A percentile compares a stretch with the other conserved stretches of the same genome.
phyloP scores from a whole-genome alignment of 306 rosid genomes.

The Prunus salicina region DNA sequence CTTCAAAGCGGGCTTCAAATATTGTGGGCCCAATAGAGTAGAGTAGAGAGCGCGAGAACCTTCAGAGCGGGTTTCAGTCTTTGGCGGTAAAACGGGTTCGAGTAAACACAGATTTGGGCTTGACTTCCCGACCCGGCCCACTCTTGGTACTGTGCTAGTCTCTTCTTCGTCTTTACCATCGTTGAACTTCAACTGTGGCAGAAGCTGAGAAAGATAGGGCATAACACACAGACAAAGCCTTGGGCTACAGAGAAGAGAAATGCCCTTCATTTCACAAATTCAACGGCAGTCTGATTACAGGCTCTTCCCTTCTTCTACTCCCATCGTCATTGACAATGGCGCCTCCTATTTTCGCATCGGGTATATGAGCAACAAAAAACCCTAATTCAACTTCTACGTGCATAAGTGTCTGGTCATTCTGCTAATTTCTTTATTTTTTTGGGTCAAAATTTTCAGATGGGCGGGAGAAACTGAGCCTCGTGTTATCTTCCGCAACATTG shows the following conservation, averaged over 20 bases:
- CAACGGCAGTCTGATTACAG: slow-evolving; percentile 63
- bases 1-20: neutral
- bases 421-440: neutral
- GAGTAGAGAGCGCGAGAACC: neutral
- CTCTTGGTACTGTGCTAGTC: neutral
- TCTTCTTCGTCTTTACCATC: neutral
- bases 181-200: neutral
- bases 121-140: neutral
- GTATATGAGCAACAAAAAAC: slow-evolving; percentile 34
- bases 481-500: slow-evolving; percentile 94
- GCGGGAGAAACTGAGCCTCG: slow-evolving; percentile 96
- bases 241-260: slow-evolving; percentile 1
- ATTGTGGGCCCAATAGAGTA: neutral
- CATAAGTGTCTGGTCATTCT: neutral
- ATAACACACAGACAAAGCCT: neutral
- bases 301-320: slow-evolving; percentile 51
- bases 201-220: neutral
- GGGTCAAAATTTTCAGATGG: slow-evolving; percentile 51
- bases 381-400: slow-evolving; percentile 34
- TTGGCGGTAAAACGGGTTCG: neutral
- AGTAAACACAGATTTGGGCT: neutral
- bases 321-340: slow-evolving; percentile 87
- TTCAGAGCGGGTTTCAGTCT: neutral
- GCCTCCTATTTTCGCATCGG: slow-evolving; percentile 85
- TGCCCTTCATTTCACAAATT: slow-evolving; percentile 65